Conservation (phyloP, 2,329 filamentous ascomycete genomes). For the Colletotrichum magnum region DNA sequence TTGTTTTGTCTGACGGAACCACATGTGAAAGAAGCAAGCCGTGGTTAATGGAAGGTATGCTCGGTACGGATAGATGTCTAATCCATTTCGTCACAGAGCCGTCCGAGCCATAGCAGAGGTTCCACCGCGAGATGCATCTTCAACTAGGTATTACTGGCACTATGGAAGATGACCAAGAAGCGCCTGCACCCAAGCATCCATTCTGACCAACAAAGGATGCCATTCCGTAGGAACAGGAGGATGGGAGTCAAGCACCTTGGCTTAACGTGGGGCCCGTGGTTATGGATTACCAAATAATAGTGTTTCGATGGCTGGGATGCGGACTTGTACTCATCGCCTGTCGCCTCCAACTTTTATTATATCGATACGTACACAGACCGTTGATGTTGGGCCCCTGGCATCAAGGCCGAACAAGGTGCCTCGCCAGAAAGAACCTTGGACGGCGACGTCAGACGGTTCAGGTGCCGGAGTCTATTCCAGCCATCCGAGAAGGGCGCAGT, state of each 20-base stretch:
- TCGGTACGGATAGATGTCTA: too few species aligned
- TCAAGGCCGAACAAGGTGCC: background rate
- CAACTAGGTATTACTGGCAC: too few species aligned
- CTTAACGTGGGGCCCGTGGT: background rate
- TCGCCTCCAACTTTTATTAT: too few species aligned
- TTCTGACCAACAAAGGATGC: background rate
- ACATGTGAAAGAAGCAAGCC: background rate
- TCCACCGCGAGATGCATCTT: too few species aligned
- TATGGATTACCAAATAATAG: background rate
- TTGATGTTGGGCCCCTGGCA: too few species aligned
- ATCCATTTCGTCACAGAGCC: too few species aligned
- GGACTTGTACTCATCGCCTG: too few species aligned
- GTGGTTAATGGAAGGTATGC: too few species aligned
- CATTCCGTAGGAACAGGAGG: conserved; percentile 4
- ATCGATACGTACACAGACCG: too few species aligned
- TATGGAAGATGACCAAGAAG: background rate
- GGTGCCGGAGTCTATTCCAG: conserved; percentile 10
- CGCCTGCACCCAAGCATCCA: background rate
- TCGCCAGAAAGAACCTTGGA: too few species aligned
- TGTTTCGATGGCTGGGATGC: too few species aligned
- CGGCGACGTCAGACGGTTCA: conserved; percentile 11
- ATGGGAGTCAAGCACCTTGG: conserved; percentile 4
- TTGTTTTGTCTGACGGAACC: background rate
- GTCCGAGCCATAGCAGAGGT: too few species aligned
- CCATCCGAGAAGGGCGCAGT: background rate